Percentiles rank a stretch among this genome's conserved stretches.
These are phyloP conservation scores for Plasmodium blacklocki DNA, from an alignment of 169 alveolate species.

Conservation along the genomic window DNA sequence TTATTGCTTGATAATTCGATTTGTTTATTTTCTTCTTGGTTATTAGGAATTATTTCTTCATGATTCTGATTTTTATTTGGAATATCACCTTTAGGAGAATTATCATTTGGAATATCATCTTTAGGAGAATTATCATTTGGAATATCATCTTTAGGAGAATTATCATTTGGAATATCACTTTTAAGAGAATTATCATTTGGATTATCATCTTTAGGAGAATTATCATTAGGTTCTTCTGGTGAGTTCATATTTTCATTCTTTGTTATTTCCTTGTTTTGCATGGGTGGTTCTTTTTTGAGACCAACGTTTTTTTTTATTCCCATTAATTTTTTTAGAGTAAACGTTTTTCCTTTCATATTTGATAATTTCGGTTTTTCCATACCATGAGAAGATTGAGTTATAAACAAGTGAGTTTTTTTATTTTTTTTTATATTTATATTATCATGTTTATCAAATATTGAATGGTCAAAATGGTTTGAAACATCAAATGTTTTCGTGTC, in stretches of 20 bases:
- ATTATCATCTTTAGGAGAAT: not conserved
- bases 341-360: conserved; percentile 24
- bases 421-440: conserved; percentile 10
- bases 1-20: not conserved
- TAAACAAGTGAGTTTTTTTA: conserved; percentile 8
- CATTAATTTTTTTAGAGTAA: conserved; percentile 35
- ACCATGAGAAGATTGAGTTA: conserved; percentile 49
- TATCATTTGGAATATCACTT: not conserved
- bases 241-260: not conserved
- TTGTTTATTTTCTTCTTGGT: conserved; percentile 19
- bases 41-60: not conserved
- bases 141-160: not conserved
- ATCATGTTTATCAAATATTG: not conserved
- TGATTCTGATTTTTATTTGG: not conserved
- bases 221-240: conserved; percentile 4
- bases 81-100: not conserved
- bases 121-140: not conserved
- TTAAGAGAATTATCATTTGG: not conserved
- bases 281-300: conserved; percentile 10
- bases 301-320: conserved; percentile 13
- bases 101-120: not conserved
- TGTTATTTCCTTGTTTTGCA: conserved; percentile 10
- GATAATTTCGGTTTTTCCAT: conserved; percentile 51
- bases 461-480: not conserved
- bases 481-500: no score